Conservation (phyloP, 169 alveolate genomes). For the Plasmodium chabaudi region DNA sequence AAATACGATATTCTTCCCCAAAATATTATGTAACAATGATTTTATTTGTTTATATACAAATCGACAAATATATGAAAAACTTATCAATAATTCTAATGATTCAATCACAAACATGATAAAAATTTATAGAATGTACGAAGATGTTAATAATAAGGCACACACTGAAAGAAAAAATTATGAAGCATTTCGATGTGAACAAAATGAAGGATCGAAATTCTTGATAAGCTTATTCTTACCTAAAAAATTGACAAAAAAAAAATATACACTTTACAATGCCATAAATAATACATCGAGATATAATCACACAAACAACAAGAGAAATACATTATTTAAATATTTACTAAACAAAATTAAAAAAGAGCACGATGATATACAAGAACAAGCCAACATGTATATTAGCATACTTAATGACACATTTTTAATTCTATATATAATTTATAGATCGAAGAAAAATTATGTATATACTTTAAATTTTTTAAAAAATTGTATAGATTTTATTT, state of each 20-base stretch:
- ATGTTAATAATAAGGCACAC: background rate
- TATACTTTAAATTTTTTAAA: conserved; percentile 16
- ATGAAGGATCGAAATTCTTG: background rate
- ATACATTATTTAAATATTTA: background rate
- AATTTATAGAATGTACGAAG: background rate
- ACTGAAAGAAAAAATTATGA: background rate
- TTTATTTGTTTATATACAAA: conserved; percentile 24
- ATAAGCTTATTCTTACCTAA: conserved; percentile 20
- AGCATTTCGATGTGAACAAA: background rate
- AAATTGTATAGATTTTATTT: conserved; percentile 35
- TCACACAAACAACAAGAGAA: conserved; percentile 1
- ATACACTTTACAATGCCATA: too few relatives aligned
- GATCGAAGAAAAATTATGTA: background rate
- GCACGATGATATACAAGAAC: background rate
- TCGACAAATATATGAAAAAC: background rate
- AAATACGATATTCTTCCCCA: background rate
- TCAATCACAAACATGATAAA: background rate
- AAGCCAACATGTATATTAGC: background rate
- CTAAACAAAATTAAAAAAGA: background rate
- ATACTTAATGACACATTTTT: conserved; percentile 11
- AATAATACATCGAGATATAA: too few relatives aligned
- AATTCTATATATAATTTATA: conserved; percentile 14
- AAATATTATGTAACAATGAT: conserved; percentile 5
- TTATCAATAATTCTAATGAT: background rate
- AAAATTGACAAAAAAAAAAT: conserved; percentile 11